Percentiles rank a stretch among this genome's conserved stretches.
phyloP scores from a whole-genome alignment of 202 grass and related monocot species.

The Setaria viridis region DNA sequence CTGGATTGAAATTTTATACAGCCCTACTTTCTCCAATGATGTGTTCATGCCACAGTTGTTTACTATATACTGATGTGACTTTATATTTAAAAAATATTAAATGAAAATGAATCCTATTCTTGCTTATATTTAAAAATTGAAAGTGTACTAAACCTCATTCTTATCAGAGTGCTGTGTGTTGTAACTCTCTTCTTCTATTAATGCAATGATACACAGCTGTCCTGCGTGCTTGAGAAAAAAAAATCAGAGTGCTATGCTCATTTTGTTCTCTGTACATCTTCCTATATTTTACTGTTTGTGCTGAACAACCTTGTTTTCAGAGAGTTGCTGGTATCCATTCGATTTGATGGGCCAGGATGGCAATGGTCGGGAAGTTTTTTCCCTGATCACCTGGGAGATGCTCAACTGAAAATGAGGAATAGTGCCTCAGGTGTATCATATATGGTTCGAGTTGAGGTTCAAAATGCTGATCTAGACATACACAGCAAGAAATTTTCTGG shows the following conservation, averaged over 20 bases:
- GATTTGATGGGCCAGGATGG: constrained; percentile 92
- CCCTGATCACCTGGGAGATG: constrained; percentile 87
- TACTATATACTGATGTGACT: constrained; percentile 16
- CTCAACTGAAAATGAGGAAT: constrained; percentile 97
- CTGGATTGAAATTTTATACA: constrained; percentile 33
- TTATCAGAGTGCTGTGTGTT: background rate
- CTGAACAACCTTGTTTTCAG: constrained; percentile 63
- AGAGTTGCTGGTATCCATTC: constrained; percentile 88
- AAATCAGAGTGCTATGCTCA: constrained; percentile 21
- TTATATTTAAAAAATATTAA: background rate
- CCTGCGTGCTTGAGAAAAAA: background rate
- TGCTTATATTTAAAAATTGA: background rate
- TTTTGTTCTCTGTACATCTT: constrained; percentile 36
- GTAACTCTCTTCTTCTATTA: too few relatives aligned
- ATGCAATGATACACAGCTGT: background rate
- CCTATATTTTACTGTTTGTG: constrained; percentile 36
- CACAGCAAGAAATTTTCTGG: constrained; percentile 55
- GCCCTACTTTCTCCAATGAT: constrained; percentile 26
- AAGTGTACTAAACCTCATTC: constrained; percentile 19
- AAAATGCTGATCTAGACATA: constrained; percentile 82
- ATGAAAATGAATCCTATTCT: constrained; percentile 12
- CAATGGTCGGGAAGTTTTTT: constrained; percentile 98
- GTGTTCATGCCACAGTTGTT: constrained; percentile 19
- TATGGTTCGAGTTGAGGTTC: constrained; percentile 98
- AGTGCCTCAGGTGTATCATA: constrained; percentile 76